Percentiles rank a stretch among this genome's conserved stretches.
Conservation (phyloP, 2,329 filamentous ascomycete genomes). For the Scedosporium minutisporum region DNA sequence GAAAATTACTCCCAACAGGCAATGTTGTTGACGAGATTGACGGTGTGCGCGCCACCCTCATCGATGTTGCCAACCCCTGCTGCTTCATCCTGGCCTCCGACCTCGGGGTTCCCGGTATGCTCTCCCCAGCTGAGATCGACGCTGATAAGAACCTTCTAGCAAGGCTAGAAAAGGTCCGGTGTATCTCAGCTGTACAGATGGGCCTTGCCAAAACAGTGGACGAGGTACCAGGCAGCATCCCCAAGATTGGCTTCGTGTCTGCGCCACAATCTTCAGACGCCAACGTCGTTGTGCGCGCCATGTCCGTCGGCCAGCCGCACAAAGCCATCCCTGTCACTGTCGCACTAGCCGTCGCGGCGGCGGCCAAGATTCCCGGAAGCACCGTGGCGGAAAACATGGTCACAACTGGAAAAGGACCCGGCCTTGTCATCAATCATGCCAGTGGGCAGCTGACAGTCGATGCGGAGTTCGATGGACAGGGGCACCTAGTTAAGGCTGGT, state of each 20-base stretch:
- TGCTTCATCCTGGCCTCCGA: conserved; percentile 50
- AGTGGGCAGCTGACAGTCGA: conserved; percentile 34
- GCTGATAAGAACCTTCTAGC: conserved; percentile 29
- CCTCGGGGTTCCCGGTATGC: conserved; percentile 36
- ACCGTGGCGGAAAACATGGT: conserved; percentile 22
- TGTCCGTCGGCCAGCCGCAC: conserved; percentile 48
- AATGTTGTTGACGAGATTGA: conserved; percentile 40
- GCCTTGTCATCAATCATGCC: conserved; percentile 33
- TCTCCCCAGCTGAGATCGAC: conserved; percentile 46
- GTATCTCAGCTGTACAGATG: conserved; percentile 49
- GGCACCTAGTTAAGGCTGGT: conserved; percentile 24
- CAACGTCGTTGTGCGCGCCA: conserved; percentile 29
- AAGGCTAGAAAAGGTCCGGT: conserved; percentile 46
- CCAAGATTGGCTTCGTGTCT: conserved; percentile 52
- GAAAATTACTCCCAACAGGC: conserved; percentile 50
- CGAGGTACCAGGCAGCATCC: conserved; percentile 43
- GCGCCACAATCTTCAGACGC: conserved; percentile 22
- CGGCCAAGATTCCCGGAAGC: conserved; percentile 32
- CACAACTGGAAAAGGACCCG: conserved; percentile 15
- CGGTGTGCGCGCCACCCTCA: conserved; percentile 41
- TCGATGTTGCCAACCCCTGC: conserved; percentile 56
- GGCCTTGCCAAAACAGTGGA: conserved; percentile 35
- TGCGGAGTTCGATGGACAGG: conserved; percentile 25
- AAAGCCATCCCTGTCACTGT: conserved; percentile 47
- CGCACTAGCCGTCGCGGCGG: conserved; percentile 40